Percentiles rank a stretch among this genome's conserved stretches.
These are phyloP conservation scores for Thraustochytrium sp. DNA, from an alignment of 352 stramenopile species.

Conservation along the genomic window DNA sequence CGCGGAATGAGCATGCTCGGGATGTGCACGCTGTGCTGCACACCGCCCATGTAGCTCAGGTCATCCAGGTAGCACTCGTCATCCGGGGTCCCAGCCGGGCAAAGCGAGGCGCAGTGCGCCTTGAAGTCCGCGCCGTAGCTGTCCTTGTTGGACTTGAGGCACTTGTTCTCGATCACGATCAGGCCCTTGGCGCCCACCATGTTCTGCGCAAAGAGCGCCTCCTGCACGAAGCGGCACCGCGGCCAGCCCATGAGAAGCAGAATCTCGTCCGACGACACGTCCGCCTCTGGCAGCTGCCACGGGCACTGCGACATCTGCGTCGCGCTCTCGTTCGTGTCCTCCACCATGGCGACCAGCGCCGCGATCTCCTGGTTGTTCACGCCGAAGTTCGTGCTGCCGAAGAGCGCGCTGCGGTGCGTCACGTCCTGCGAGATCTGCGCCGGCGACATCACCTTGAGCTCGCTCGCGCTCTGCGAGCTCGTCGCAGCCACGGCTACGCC, in stretches of 20 bases:
- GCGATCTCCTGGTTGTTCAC: background rate
- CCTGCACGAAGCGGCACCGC: constrained; percentile 6
- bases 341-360: background rate
- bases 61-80: background rate
- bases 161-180: constrained; percentile 18
- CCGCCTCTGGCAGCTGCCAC: background rate
- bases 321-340: background rate
- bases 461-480: background rate
- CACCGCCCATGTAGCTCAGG: constrained; percentile 22
- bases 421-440: background rate
- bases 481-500: background rate
- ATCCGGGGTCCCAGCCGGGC: background rate
- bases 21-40: background rate
- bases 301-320: background rate
- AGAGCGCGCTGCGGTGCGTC: constrained; percentile 23
- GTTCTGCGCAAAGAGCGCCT: constrained; percentile 9
- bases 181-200: background rate
- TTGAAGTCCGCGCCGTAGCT: background rate
- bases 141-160: background rate
- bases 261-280: background rate
- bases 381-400: constrained; percentile 9
- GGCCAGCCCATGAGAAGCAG: background rate
- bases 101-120: background rate
- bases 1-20: constrained; percentile 12
- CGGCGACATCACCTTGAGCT: background rate